Evolutionary conservation across 1,139 yeast genomes (phyloP).

Genomic region (Yamadazyma diddensiae): DNA sequence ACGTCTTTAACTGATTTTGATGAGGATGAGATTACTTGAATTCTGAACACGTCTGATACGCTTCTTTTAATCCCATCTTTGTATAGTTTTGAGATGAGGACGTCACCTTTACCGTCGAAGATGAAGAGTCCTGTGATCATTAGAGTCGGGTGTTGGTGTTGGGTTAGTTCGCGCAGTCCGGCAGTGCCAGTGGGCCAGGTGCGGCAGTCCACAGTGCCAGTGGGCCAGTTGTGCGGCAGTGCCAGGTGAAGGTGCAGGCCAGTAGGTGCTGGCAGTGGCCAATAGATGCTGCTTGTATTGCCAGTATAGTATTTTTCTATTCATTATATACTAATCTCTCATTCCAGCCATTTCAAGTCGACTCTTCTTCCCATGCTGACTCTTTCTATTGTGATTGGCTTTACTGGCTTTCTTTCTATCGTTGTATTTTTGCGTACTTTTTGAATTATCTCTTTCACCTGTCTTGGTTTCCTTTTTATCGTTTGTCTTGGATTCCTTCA

Average conservation of each 20-base stretch:
- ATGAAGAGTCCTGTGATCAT: conserved; percentile 83
- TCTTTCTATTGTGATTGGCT: conserved; percentile 65
- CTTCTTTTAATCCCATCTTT: conserved; percentile 63
- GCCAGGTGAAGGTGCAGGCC: too few species aligned
- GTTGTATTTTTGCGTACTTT: conserved; percentile 24
- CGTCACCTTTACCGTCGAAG: conserved; percentile 79
- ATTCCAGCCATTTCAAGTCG: conserved; percentile 6
- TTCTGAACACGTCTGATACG: conserved; percentile 85
- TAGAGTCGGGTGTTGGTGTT: neutral
- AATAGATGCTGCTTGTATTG: too few species aligned
- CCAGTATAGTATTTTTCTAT: too few species aligned
- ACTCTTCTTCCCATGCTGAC: conserved; percentile 55
- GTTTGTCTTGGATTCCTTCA: conserved; percentile 1
- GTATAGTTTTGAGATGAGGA: conserved; percentile 73
- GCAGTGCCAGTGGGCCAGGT: too few species aligned
- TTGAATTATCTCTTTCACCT: neutral
- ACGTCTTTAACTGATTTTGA: conserved; percentile 28
- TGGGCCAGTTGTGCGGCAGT: too few species aligned
- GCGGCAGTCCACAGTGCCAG: too few species aligned
- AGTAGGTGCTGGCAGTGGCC: too few species aligned
- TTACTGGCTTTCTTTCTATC: conserved; percentile 54
- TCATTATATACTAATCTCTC: neutral
- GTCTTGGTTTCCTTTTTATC: conserved; percentile 4
- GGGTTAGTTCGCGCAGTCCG: neutral
- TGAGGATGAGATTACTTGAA: conserved; percentile 71